A percentile compares a stretch with the other conserved stretches of the same genome.
Conservation (phyloP, 2,329 filamentous ascomycete species). For the Polytolypa hystricis region DNA sequence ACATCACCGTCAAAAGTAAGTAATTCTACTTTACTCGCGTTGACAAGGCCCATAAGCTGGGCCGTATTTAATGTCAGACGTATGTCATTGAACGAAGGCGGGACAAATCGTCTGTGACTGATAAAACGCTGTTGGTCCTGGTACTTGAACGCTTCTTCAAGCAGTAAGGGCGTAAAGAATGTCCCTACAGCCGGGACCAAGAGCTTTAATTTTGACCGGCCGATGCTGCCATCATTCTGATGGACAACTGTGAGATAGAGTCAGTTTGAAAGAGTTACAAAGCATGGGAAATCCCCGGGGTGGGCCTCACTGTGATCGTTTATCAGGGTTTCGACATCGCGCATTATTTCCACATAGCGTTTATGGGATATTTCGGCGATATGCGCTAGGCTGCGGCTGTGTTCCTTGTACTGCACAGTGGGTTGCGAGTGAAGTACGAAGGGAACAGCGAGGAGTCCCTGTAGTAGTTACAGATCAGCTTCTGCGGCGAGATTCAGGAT, state of each 20-base stretch:
- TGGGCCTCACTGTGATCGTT: slow-evolving; percentile 66
- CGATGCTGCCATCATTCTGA: slow-evolving; percentile 51
- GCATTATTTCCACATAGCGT: slow-evolving; percentile 89
- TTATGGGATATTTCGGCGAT: slow-evolving; percentile 74
- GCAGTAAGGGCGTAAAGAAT: slow-evolving; percentile 80
- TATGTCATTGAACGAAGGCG: slow-evolving; percentile 94
- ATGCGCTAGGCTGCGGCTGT: slow-evolving; percentile 51
- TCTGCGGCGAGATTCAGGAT: background rate
- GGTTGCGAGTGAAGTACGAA: slow-evolving; percentile 96
- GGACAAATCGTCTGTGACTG: slow-evolving; percentile 81
- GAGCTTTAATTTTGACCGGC: slow-evolving; percentile 82
- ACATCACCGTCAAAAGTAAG: slow-evolving; percentile 97
- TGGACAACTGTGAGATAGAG: slow-evolving; percentile 50
- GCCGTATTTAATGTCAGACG: slow-evolving; percentile 88
- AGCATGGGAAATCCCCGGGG: slow-evolving; percentile 1
- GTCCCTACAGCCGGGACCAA: slow-evolving; percentile 84
- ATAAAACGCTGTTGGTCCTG: slow-evolving; percentile 82
- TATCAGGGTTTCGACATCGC: slow-evolving; percentile 83
- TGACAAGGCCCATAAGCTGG: slow-evolving; percentile 82
- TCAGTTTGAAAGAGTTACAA: slow-evolving; percentile 3
- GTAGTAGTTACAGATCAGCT: background rate
- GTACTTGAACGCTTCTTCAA: slow-evolving; percentile 83
- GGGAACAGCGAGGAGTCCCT: slow-evolving; percentile 76
- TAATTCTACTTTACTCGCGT: slow-evolving; percentile 60
- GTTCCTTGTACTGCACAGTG: slow-evolving; percentile 67